Percentiles rank a stretch among this genome's conserved stretches.
Conservation (phyloP, 345 rosid genomes). For the Balakata baccata region DNA sequence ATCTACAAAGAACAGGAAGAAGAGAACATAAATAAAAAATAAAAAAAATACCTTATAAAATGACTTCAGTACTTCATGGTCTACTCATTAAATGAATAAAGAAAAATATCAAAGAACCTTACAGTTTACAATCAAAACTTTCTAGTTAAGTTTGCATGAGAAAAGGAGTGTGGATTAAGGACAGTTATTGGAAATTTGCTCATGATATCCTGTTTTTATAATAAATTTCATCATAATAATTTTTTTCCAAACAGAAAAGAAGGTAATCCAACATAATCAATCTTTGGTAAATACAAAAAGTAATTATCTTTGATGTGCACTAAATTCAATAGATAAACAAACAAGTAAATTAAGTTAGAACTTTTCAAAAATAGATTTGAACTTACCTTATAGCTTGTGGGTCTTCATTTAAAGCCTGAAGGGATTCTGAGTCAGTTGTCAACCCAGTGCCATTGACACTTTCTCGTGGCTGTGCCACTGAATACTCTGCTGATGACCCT, state of each 20-base stretch:
- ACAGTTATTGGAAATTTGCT: background rate
- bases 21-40: background rate
- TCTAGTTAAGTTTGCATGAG: background rate
- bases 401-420: constrained; percentile 63
- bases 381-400: constrained; percentile 75
- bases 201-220: background rate
- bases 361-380: background rate
- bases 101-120: background rate
- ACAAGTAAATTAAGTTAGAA: no score
- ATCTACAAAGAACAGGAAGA: constrained; percentile 38
- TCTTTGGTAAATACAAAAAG: background rate
- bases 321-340: background rate
- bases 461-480: constrained; percentile 32
- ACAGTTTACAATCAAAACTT: background rate
- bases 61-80: no score
- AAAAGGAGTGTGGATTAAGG: background rate
- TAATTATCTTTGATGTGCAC: background rate
- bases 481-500: constrained; percentile 28
- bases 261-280: background rate
- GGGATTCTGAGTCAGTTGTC: constrained; percentile 43
- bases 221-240: background rate
- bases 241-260: background rate
- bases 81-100: background rate
- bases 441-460: constrained; percentile 21
- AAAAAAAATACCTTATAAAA: no score